These are phyloP conservation scores for Pichia gijzeniarum DNA, from an alignment of 805 yeast genomes.

Conservation along the genomic window DNA sequence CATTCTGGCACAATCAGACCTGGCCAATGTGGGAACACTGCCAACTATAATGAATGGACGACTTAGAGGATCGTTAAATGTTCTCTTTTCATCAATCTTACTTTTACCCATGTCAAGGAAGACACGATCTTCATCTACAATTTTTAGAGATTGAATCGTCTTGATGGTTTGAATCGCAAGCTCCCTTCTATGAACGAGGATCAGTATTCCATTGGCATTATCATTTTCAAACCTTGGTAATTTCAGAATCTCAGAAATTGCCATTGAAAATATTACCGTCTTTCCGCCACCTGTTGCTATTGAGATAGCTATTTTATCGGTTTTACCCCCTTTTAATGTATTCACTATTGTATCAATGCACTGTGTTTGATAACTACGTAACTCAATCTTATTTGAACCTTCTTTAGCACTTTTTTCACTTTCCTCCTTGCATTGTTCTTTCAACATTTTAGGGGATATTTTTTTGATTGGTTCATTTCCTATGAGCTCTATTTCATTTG, in stretches of 20 bases:
- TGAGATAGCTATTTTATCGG: slow-evolving; percentile 66
- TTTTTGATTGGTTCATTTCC: no score
- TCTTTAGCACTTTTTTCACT: no score
- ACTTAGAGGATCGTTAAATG: slow-evolving; percentile 13
- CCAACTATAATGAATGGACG: slow-evolving; percentile 52
- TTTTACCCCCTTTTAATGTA: slow-evolving; percentile 32
- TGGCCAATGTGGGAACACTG: slow-evolving; percentile 62
- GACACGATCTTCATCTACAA: slow-evolving; percentile 13
- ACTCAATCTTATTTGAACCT: background rate
- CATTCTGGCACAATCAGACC: slow-evolving; percentile 35
- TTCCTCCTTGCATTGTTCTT: no score
- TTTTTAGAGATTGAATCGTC: slow-evolving; percentile 38
- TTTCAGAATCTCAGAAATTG: slow-evolving; percentile 37
- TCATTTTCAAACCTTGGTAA: slow-evolving; percentile 26
- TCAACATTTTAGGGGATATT: no score
- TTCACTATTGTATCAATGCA: slow-evolving; percentile 53
- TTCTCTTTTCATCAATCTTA: slow-evolving; percentile 28
- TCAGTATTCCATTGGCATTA: slow-evolving; percentile 36
- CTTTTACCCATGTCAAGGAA: slow-evolving; percentile 59
- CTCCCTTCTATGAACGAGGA: slow-evolving; percentile 79
- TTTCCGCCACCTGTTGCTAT: slow-evolving; percentile 95
- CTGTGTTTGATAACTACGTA: slow-evolving; percentile 53
- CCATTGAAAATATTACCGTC: slow-evolving; percentile 66
- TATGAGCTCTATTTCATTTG: no score
- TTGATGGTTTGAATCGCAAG: slow-evolving; percentile 62